These are phyloP conservation scores for Podospora tetraspora DNA, from an alignment of 495 filamentous ascomycete genomes.

Conservation along the genomic window DNA sequence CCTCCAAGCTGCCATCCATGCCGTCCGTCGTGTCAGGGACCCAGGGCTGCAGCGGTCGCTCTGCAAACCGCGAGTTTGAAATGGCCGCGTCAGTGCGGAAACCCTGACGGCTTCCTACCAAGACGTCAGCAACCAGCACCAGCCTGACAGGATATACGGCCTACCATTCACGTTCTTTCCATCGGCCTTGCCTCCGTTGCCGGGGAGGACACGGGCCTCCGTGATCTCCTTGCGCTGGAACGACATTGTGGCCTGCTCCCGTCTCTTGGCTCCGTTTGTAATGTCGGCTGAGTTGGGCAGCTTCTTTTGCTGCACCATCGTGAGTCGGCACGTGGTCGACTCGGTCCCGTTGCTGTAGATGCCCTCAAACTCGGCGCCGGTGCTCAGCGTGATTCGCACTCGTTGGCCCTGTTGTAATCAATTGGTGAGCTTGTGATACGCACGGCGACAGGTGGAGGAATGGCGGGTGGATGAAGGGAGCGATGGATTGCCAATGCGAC, in stretches of 20 bases:
- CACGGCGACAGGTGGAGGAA: background rate
- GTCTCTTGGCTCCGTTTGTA: conserved; percentile 40
- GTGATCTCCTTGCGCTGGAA: conserved; percentile 74
- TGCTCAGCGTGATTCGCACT: conserved; percentile 62
- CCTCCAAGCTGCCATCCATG: conserved; percentile 66
- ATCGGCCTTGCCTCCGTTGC: conserved; percentile 35
- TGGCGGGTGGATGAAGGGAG: background rate
- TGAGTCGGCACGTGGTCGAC: conserved; percentile 63
- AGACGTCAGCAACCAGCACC: background rate
- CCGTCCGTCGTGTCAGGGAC: conserved; percentile 60
- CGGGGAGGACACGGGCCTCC: conserved; percentile 57
- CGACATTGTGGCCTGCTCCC: conserved; percentile 57
- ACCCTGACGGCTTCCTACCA: conserved; percentile 40
- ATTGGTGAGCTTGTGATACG: conserved; percentile 11
- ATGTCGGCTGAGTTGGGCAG: conserved; percentile 33
- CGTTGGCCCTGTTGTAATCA: conserved; percentile 54
- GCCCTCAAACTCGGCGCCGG: conserved; percentile 68
- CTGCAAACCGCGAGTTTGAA: conserved; percentile 62
- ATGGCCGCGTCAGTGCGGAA: conserved; percentile 91
- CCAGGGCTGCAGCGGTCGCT: conserved; percentile 82
- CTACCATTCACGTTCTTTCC: conserved; percentile 68
- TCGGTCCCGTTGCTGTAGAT: conserved; percentile 54
- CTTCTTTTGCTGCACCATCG: conserved; percentile 72
- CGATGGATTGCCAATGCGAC: background rate
- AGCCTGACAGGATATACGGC: conserved; percentile 7